Percentiles rank a stretch among this genome's conserved stretches.
Evolutionary conservation across 257 asterid genomes (phyloP).

Genomic region (Nyctanthes arbortristis): DNA sequence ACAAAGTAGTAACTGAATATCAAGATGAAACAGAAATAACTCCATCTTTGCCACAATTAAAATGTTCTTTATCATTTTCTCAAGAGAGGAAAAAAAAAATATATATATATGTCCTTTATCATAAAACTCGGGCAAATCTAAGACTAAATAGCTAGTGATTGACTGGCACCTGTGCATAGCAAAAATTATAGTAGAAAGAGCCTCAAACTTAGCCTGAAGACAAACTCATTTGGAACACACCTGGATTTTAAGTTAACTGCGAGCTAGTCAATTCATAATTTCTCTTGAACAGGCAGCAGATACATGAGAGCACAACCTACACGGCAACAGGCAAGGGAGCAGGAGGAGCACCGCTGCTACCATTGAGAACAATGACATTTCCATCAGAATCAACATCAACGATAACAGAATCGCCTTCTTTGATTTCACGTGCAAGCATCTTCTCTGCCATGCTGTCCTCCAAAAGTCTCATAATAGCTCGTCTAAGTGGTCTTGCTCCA

Average conservation of each 20-base stretch:
- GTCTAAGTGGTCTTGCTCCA: slow-evolving; percentile 81
- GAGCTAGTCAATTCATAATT: slow-evolving; percentile 9
- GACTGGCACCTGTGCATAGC: neutral
- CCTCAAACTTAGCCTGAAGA: slow-evolving; percentile 1
- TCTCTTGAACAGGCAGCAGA: neutral
- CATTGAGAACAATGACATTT: slow-evolving; percentile 59
- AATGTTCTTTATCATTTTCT: too few relatives aligned
- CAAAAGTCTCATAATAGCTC: slow-evolving; percentile 79
- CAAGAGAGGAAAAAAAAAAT: too few relatives aligned
- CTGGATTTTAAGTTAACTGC: neutral
- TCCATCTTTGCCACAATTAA: neutral
- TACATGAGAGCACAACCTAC: slow-evolving; percentile 21
- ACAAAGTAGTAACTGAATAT: neutral
- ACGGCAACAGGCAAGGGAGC: slow-evolving; percentile 48
- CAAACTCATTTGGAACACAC: neutral
- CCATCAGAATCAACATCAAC: slow-evolving; percentile 70
- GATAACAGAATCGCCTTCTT: slow-evolving; percentile 65
- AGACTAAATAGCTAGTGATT: neutral
- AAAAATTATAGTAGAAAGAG: neutral
- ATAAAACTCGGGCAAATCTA: neutral
- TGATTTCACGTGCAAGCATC: slow-evolving; percentile 64
- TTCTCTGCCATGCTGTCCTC: slow-evolving; percentile 90
- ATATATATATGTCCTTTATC: too few relatives aligned
- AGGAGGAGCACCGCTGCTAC: slow-evolving; percentile 54
- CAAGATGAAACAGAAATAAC: neutral